Evolutionary conservation across 148 eudicot genomes (phyloP).

Genomic region (Rhododendron henanense): DNA sequence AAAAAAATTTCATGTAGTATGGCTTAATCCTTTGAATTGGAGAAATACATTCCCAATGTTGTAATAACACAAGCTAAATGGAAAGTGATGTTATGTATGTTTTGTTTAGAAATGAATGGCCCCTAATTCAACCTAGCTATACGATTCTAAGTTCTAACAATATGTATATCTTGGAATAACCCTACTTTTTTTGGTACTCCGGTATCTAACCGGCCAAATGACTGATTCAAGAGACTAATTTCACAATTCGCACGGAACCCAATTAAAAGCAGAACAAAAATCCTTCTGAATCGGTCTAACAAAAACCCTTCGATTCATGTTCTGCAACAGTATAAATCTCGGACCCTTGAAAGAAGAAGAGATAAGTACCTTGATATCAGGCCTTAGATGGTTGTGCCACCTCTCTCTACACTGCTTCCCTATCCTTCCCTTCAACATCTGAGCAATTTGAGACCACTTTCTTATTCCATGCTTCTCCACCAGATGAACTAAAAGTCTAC

Average conservation of each 20-base stretch:
- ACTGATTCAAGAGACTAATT: too few relatives aligned
- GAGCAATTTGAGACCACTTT: conserved; percentile 91
- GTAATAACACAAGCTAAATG: neutral
- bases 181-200: too few relatives aligned
- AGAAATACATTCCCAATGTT: neutral
- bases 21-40: too few relatives aligned
- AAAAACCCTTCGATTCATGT: too few relatives aligned
- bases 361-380: conserved; percentile 68
- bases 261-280: too few relatives aligned
- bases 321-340: too few relatives aligned
- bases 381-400: conserved; percentile 96
- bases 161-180: neutral
- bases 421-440: conserved; percentile 67
- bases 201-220: too few relatives aligned
- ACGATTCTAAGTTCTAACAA: neutral
- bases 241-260: too few relatives aligned
- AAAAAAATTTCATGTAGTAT: too few relatives aligned
- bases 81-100: neutral
- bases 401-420: conserved; percentile 98
- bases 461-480: conserved; percentile 71
- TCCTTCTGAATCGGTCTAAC: too few relatives aligned
- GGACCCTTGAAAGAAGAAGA: neutral
- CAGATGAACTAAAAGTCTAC: conserved; percentile 49
- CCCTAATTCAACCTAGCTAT: neutral
- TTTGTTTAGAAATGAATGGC: neutral